Percentiles rank a stretch among this genome's conserved stretches.
Evolutionary conservation across 2,329 filamentous ascomycete species (phyloP).

Genomic region (Fusarium cyanostomum): DNA sequence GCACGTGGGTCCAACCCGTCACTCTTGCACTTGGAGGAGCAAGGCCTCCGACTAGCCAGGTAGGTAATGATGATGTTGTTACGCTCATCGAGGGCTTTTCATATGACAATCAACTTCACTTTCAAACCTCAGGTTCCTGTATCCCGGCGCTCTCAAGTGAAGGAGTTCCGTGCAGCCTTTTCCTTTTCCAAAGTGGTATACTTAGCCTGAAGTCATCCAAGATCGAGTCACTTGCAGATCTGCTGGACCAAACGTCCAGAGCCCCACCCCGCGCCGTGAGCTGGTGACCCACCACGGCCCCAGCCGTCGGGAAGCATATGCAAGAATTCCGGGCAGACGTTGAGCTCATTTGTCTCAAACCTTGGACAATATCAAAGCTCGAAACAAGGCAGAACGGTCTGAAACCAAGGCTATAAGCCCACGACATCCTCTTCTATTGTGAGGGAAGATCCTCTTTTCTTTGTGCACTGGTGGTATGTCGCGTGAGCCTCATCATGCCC

Average conservation of each 20-base stretch:
- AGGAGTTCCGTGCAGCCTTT: not conserved
- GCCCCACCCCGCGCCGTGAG: constrained; percentile 17
- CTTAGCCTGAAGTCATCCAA: not conserved
- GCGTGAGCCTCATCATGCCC: constrained; percentile 22
- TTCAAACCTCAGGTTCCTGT: not conserved
- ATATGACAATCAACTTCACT: constrained; percentile 7
- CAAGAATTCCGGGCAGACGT: constrained; percentile 3
- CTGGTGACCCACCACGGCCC: constrained; percentile 34
- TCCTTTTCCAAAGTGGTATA: not conserved
- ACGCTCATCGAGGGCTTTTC: constrained; percentile 10
- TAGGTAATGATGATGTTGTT: constrained; percentile 22
- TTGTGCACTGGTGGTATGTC: constrained; percentile 25
- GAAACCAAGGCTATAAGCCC: not conserved
- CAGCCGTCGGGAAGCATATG: constrained; percentile 18
- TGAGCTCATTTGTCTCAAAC: constrained; percentile 14
- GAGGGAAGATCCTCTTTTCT: not conserved
- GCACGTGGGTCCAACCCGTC: constrained; percentile 25
- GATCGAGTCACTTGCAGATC: constrained; percentile 29
- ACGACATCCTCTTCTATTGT: not conserved
- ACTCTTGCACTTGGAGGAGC: constrained; percentile 1
- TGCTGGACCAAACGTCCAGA: constrained; percentile 21
- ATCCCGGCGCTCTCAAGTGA: not conserved
- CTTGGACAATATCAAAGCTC: constrained; percentile 4
- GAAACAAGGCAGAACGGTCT: constrained; percentile 15
- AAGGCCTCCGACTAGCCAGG: constrained; percentile 4